Percentiles rank a stretch among this genome's conserved stretches.
Conservation (phyloP, 371 early-diverging fungal genomes). For the Mucor plumbeus region DNA sequence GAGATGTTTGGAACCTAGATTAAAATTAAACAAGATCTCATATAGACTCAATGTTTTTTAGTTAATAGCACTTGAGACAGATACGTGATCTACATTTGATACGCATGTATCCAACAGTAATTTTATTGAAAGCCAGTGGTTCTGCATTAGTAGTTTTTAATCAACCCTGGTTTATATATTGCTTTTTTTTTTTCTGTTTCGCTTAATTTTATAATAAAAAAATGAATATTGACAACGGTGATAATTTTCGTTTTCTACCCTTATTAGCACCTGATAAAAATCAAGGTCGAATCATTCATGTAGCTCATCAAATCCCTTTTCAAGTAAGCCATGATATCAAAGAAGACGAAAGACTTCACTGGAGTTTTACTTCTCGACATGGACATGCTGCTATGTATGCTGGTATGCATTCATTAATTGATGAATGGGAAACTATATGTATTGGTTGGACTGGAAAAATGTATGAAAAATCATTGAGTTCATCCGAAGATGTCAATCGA, state of each 20-base stretch:
- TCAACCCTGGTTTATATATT: too few species aligned
- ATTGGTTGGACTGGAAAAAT: conserved; percentile 75
- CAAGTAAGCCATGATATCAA: conserved; percentile 23
- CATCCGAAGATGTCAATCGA: conserved; percentile 31
- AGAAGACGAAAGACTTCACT: conserved; percentile 33
- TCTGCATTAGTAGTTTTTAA: not conserved
- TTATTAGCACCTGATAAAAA: conserved; percentile 22
- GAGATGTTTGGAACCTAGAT: conserved; percentile 39
- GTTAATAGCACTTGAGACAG: conserved; percentile 33
- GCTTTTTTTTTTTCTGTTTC: conserved; percentile 2
- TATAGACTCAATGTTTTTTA: conserved; percentile 36
- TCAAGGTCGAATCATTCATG: conserved; percentile 37
- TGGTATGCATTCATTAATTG: conserved; percentile 64
- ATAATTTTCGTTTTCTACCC: conserved; percentile 15
- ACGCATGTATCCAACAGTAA: too few species aligned
- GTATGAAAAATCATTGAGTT: conserved; percentile 19
- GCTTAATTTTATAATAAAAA: not conserved
- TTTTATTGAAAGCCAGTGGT: conserved; percentile 8
- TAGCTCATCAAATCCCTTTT: conserved; percentile 37
- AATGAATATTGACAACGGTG: not conserved
- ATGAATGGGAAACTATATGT: conserved; percentile 59
- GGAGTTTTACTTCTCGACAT: conserved; percentile 53
- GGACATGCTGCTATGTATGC: conserved; percentile 83
- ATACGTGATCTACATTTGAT: conserved; percentile 38
- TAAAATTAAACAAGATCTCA: conserved; percentile 22